Evolutionary conservation across 2,329 filamentous ascomycete genomes (phyloP).

Genomic region (Escovopsis sp.): DNA sequence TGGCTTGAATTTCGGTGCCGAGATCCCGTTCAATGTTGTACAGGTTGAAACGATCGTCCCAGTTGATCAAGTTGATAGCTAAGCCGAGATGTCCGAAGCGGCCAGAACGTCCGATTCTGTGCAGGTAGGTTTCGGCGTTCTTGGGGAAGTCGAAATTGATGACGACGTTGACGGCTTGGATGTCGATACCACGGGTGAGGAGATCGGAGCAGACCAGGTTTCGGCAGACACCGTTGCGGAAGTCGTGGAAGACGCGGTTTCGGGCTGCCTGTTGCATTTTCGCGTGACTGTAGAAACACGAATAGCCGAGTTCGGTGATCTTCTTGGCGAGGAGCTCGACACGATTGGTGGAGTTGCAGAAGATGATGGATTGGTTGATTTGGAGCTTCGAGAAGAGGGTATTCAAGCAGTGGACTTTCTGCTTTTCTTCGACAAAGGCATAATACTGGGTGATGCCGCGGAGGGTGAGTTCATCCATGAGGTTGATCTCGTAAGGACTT

Average conservation of each 20-base stretch:
- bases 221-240: conserved; percentile 92
- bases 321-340: conserved; percentile 97
- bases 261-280: conserved; percentile 95
- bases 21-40: conserved; percentile 98
- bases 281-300: conserved; percentile 97
- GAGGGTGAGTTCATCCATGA: conserved; percentile 97
- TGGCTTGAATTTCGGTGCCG: conserved; percentile 95
- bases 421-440: conserved; percentile 97
- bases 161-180: conserved; percentile 97
- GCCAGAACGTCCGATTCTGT: conserved; percentile 94
- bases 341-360: conserved; percentile 98
- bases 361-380: conserved; percentile 99
- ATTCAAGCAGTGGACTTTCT: conserved; percentile 97
- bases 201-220: conserved; percentile 97
- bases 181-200: conserved; percentile 96
- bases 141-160: conserved; percentile 99
- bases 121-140: conserved; percentile 96
- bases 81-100: conserved; percentile 94
- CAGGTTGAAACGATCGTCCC: conserved; percentile 96
- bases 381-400: conserved; percentile 97
- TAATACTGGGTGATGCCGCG: conserved; percentile 99
- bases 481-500: conserved; percentile 93
- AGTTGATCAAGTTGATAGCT: conserved; percentile 98
- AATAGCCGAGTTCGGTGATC: conserved; percentile 97
- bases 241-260: conserved; percentile 98